A percentile compares a stretch with the other conserved stretches of the same genome.
These are phyloP conservation scores for Morella rubra DNA, from an alignment of 306 rosid species.

Conservation along the genomic window DNA sequence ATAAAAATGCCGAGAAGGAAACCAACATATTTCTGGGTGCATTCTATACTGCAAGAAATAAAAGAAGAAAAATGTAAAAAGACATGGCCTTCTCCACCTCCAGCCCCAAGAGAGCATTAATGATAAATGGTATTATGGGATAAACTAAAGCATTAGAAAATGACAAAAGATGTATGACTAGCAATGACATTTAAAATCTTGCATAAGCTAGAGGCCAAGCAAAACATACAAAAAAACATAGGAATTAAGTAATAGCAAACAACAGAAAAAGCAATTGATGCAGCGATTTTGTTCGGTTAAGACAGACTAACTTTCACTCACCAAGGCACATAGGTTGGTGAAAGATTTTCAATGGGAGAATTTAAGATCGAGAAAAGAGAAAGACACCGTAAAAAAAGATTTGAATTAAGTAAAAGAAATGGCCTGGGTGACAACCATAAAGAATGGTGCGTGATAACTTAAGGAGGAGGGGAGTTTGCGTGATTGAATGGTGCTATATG, in stretches of 20 bases:
- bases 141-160: background rate
- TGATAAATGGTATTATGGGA: background rate
- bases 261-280: background rate
- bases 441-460: too few relatives aligned
- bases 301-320: background rate
- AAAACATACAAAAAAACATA: background rate
- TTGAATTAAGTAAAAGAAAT: background rate
- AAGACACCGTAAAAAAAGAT: background rate
- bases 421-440: too few relatives aligned
- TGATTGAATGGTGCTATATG: too few relatives aligned
- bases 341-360: background rate
- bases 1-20: conserved; percentile 91
- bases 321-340: background rate
- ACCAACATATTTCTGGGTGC: conserved; percentile 93
- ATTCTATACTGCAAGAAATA: conserved; percentile 80
- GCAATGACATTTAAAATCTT: conserved; percentile 3
- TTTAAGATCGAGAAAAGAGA: background rate
- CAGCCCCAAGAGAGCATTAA: conserved; percentile 9
- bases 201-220: background rate
- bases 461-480: too few relatives aligned
- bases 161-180: background rate
- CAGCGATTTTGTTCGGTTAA: background rate
- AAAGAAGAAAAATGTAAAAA: conserved; percentile 23
- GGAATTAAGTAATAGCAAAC: background rate
- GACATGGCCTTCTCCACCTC: conserved; percentile 11